Conservation (phyloP, 345 rosid species). For the Hypericum androsaemum region DNA sequence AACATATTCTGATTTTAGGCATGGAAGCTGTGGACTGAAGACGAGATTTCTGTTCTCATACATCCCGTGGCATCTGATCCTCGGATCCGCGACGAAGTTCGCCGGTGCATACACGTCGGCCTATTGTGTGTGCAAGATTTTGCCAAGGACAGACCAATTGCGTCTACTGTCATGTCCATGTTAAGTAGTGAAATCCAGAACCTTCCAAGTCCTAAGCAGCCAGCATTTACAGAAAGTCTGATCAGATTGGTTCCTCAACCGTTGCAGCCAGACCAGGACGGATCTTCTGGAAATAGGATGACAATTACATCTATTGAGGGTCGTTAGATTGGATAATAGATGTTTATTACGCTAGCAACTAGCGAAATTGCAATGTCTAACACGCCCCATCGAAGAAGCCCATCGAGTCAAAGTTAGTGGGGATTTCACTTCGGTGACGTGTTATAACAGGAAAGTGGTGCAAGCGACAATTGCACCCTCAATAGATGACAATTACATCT, state of each 20-base stretch:
- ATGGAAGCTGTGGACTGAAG: conserved; percentile 13
- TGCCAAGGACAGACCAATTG: conserved; percentile 8
- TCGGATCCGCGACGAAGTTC: not conserved
- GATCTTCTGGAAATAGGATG: not conserved
- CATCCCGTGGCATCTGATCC: not conserved
- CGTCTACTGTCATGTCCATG: conserved; percentile 7
- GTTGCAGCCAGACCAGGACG: not conserved
- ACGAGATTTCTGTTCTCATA: not conserved
- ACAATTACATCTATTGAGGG: conserved; percentile 2
- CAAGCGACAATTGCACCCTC: no score
- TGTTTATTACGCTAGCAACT: no score
- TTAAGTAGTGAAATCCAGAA: conserved; percentile 9
- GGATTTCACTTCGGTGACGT: no score
- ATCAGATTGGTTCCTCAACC: not conserved
- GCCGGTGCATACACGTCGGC: conserved; percentile 13
- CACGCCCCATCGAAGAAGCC: no score
- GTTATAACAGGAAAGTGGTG: no score
- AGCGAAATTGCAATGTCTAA: no score
- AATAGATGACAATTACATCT: conserved; percentile 4
- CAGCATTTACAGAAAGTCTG: not conserved
- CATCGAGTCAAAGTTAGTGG: no score
- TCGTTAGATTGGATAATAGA: not conserved
- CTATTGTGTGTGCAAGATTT: conserved; percentile 13
- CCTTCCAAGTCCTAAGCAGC: conserved; percentile 11
- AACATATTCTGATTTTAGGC: not conserved